A percentile compares a stretch with the other conserved stretches of the same genome.
Conservation (phyloP, 1,284 basidiomycete genomes). For the Austroboletus niveus region DNA sequence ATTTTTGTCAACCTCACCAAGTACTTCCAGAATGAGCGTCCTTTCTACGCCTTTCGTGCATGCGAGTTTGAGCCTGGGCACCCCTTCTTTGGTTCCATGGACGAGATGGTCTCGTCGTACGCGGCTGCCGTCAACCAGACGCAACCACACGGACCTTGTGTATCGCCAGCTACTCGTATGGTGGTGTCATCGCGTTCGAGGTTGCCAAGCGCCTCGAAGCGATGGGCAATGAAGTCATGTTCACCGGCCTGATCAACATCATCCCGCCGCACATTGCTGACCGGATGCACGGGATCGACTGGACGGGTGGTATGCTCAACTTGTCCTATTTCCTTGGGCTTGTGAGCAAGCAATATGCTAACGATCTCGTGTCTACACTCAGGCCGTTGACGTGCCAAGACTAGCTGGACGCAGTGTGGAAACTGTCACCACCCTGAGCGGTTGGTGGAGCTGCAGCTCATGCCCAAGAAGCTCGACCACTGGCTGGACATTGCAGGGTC, state of each 20-base stretch:
- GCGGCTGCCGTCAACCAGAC: constrained; percentile 35
- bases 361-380: constrained; percentile 21
- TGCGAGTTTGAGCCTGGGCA: constrained; percentile 43
- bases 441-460: constrained; percentile 30
- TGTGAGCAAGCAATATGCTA: constrained; percentile 24
- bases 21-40: constrained; percentile 38
- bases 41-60: constrained; percentile 45
- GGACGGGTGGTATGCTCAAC: constrained; percentile 42
- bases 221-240: constrained; percentile 38
- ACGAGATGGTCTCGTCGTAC: constrained; percentile 44
- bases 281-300: constrained; percentile 41
- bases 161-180: constrained; percentile 49
- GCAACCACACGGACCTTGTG: constrained; percentile 43
- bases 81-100: constrained; percentile 36
- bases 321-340: constrained; percentile 31
- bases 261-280: constrained; percentile 44
- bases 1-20: constrained; percentile 47
- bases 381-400: constrained; percentile 19
- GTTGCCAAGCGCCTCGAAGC: constrained; percentile 41
- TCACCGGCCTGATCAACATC: constrained; percentile 43
- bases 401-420: constrained; percentile 29
- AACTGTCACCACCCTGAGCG: constrained; percentile 30
- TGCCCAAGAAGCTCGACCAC: constrained; percentile 27
- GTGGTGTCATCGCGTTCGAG: constrained; percentile 48
- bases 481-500: constrained; percentile 34